These are phyloP conservation scores for Chlorociboria aeruginascens DNA, from an alignment of 495 filamentous ascomycete genomes.

Conservation along the genomic window DNA sequence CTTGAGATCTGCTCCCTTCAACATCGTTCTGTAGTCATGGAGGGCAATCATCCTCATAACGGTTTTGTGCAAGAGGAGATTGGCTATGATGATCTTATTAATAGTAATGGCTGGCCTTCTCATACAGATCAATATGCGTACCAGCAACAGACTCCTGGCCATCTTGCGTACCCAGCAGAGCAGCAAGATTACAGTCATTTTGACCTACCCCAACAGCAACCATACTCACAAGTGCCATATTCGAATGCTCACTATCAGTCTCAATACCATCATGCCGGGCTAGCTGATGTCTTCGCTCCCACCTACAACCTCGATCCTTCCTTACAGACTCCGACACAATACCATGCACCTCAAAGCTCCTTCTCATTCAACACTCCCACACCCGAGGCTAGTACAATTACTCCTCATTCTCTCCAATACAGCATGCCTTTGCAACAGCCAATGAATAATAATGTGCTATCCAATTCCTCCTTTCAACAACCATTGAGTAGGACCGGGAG, in stretches of 20 bases:
- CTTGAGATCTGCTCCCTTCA: neutral
- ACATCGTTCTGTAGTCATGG: constrained; percentile 5
- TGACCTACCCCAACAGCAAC: constrained; percentile 10
- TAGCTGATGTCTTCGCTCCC: constrained; percentile 7
- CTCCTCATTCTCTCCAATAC: constrained; percentile 17
- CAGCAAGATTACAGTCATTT: constrained; percentile 9
- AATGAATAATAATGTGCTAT: neutral
- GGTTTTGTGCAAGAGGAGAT: constrained; percentile 10
- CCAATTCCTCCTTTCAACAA: constrained; percentile 2
- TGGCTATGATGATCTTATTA: constrained; percentile 13
- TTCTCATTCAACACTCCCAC: constrained; percentile 12
- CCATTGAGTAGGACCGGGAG: neutral
- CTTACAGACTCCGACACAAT: constrained; percentile 1
- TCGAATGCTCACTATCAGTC: constrained; percentile 13
- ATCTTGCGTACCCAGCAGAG: constrained; percentile 16
- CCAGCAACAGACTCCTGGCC: constrained; percentile 12
- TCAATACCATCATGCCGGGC: constrained; percentile 11
- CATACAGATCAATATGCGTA: constrained; percentile 5
- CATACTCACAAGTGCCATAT: constrained; percentile 8
- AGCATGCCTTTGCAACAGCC: neutral
- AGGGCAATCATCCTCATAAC: constrained; percentile 10
- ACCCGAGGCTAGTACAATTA: constrained; percentile 7
- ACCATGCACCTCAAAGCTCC: constrained; percentile 5
- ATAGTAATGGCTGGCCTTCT: constrained; percentile 8
- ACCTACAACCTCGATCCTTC: constrained; percentile 15